Conservation (phyloP, 2,329 filamentous ascomycete genomes). For the Ramichloridium luteum region DNA sequence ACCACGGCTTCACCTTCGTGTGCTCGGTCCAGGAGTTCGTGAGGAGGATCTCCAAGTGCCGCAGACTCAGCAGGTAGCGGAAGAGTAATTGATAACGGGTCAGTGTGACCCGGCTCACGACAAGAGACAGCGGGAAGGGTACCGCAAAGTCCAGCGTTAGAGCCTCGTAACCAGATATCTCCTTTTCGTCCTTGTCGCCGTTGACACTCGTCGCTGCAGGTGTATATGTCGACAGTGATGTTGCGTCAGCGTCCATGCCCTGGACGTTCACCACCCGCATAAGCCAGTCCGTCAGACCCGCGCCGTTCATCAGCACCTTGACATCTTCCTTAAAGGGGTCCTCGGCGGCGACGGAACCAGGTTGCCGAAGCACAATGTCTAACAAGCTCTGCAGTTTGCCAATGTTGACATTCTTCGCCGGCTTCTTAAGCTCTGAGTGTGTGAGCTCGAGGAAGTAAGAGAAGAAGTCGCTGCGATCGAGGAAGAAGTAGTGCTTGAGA, state of each 20-base stretch:
- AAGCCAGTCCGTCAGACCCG: slow-evolving; percentile 81
- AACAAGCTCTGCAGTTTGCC: slow-evolving; percentile 88
- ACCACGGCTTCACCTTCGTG: slow-evolving; percentile 69
- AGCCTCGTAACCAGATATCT: slow-evolving; percentile 81
- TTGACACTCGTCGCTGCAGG: slow-evolving; percentile 42
- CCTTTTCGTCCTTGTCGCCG: slow-evolving; percentile 60
- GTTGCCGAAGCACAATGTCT: slow-evolving; percentile 92
- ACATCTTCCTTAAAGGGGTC: slow-evolving; percentile 98
- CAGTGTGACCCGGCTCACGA: slow-evolving; percentile 93
- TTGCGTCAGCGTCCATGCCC: slow-evolving; percentile 61
- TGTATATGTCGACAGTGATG: slow-evolving; percentile 48
- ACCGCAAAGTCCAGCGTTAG: slow-evolving; percentile 89
- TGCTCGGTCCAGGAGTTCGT: slow-evolving; percentile 85
- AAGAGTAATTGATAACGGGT: slow-evolving; percentile 94
- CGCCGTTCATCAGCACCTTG: slow-evolving; percentile 93
- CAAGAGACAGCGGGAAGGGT: slow-evolving; percentile 87
- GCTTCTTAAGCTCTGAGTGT: slow-evolving; percentile 78
- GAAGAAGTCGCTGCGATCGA: slow-evolving; percentile 96
- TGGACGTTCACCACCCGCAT: slow-evolving; percentile 96
- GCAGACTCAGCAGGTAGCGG: slow-evolving; percentile 79
- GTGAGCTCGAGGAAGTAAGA: slow-evolving; percentile 93
- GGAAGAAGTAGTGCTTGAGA: slow-evolving; percentile 97
- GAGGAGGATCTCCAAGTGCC: slow-evolving; percentile 78
- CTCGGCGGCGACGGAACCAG: slow-evolving; percentile 81
- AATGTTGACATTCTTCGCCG: slow-evolving; percentile 77